These are phyloP conservation scores for Magnusiomyces clavatus DNA, from an alignment of 1,139 yeast species.

Conservation along the genomic window DNA sequence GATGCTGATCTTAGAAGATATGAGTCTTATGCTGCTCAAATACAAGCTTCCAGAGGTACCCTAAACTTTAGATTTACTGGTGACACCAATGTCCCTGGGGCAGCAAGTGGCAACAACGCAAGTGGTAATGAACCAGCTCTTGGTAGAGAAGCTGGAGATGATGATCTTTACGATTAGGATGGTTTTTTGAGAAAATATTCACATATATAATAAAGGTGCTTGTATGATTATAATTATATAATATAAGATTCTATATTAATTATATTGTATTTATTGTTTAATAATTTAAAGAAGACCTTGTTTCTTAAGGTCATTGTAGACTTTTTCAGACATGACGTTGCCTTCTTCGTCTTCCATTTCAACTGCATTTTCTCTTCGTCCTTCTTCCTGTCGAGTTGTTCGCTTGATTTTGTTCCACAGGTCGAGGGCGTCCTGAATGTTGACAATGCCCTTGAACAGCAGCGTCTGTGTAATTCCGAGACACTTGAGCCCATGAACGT, in stretches of 20 bases:
- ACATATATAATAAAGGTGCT: too few species aligned
- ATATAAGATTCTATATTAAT: too few species aligned
- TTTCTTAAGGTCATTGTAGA: slow-evolving; percentile 72
- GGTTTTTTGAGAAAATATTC: too few species aligned
- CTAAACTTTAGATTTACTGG: slow-evolving; percentile 37
- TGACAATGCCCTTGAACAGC: slow-evolving; percentile 57
- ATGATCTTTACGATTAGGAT: slow-evolving; percentile 74
- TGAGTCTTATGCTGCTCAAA: slow-evolving; percentile 96
- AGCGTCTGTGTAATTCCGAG: slow-evolving; percentile 56
- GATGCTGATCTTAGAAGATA: slow-evolving; percentile 98
- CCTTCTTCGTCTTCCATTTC: slow-evolving; percentile 93
- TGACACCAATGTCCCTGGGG: slow-evolving; percentile 43
- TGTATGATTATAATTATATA: too few species aligned
- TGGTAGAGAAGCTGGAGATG: slow-evolving; percentile 69
- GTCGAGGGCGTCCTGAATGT: slow-evolving; percentile 57
- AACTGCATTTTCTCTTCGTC: slow-evolving; percentile 47
- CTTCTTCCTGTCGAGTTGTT: slow-evolving; percentile 36
- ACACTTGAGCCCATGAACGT: slow-evolving; percentile 63
- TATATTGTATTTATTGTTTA: background rate
- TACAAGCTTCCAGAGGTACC: slow-evolving; percentile 90
- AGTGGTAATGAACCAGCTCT: slow-evolving; percentile 42
- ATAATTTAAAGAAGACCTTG: slow-evolving; percentile 57
- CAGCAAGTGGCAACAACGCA: slow-evolving; percentile 39
- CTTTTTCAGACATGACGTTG: slow-evolving; percentile 79
- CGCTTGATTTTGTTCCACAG: slow-evolving; percentile 46